Percentiles rank a stretch among this genome's conserved stretches.
phyloP scores from a whole-genome alignment of 2,329 filamentous ascomycete species.

The Pezicula neosporulosa region DNA sequence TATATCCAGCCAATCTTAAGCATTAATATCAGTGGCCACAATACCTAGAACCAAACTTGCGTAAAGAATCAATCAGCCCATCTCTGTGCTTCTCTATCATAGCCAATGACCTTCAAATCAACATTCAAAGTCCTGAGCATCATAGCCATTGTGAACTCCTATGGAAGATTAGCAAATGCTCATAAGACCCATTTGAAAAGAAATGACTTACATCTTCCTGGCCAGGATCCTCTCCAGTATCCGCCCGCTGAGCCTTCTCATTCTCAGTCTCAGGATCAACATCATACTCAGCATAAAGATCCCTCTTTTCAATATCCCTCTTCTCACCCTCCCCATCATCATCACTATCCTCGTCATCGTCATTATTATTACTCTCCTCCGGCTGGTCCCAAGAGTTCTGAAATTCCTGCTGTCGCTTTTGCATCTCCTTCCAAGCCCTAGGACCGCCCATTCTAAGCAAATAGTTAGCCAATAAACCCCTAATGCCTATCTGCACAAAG shows the following conservation, averaged over 20 bases:
- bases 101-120: slow-evolving; percentile 59
- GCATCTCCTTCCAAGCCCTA: slow-evolving; percentile 49
- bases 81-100: slow-evolving; percentile 50
- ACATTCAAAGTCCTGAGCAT: slow-evolving; percentile 66
- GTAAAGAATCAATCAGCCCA: slow-evolving; percentile 47
- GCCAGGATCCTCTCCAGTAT: slow-evolving; percentile 30
- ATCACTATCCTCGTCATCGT: slow-evolving; percentile 27
- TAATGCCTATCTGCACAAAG: neutral
- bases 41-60: no score
- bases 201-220: slow-evolving; percentile 38
- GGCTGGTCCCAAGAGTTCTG: slow-evolving; percentile 35
- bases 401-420: slow-evolving; percentile 40
- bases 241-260: slow-evolving; percentile 28
- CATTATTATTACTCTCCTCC: slow-evolving; percentile 22
- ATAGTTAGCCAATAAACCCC: neutral
- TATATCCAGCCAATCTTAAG: no score
- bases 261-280: slow-evolving; percentile 30
- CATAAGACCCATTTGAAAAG: slow-evolving; percentile 25
- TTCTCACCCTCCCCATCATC: slow-evolving; percentile 31
- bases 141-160: slow-evolving; percentile 67
- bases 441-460: slow-evolving; percentile 53
- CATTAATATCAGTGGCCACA: no score
- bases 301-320: slow-evolving; percentile 31
- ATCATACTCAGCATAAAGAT: slow-evolving; percentile 28
- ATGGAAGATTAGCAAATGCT: slow-evolving; percentile 5